Conservation (phyloP, 2,329 filamentous ascomycete species). For the Fusarium xyrophilum region DNA sequence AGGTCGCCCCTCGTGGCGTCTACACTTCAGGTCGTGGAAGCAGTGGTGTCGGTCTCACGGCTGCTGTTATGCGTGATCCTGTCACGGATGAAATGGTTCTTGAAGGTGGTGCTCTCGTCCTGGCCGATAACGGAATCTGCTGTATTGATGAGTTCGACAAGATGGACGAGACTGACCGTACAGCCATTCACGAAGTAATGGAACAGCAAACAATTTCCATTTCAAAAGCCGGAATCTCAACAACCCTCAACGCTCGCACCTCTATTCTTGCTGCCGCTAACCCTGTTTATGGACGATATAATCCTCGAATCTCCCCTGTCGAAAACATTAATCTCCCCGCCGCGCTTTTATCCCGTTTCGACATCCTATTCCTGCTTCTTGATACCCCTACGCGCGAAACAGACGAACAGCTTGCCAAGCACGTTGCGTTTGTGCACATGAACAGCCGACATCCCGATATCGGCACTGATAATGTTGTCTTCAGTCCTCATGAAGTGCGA, state of each 20-base stretch:
- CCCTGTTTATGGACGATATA: slow-evolving; percentile 96
- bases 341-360: slow-evolving; percentile 94
- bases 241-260: slow-evolving; percentile 91
- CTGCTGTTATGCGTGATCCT: slow-evolving; percentile 83
- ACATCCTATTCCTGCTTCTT: slow-evolving; percentile 94
- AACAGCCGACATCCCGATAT: slow-evolving; percentile 89
- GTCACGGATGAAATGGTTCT: slow-evolving; percentile 86
- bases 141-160: slow-evolving; percentile 90
- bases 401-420: slow-evolving; percentile 91
- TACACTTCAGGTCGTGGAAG: slow-evolving; percentile 84
- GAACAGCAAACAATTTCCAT: slow-evolving; percentile 88
- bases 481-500: slow-evolving; percentile 90
- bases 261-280: slow-evolving; percentile 96
- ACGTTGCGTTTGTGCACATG: slow-evolving; percentile 98
- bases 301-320: slow-evolving; percentile 93
- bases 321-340: slow-evolving; percentile 99
- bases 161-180: slow-evolving; percentile 85
- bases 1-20: slow-evolving; percentile 91
- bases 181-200: slow-evolving; percentile 88
- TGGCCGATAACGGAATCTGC: slow-evolving; percentile 85
- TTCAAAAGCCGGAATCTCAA: slow-evolving; percentile 74
- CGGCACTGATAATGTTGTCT: slow-evolving; percentile 69
- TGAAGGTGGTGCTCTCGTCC: slow-evolving; percentile 78
- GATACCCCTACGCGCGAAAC: slow-evolving; percentile 89
- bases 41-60: slow-evolving; percentile 82